phyloP scores from a whole-genome alignment of 257 asterid genomes.

The Solanum rostratum region DNA sequence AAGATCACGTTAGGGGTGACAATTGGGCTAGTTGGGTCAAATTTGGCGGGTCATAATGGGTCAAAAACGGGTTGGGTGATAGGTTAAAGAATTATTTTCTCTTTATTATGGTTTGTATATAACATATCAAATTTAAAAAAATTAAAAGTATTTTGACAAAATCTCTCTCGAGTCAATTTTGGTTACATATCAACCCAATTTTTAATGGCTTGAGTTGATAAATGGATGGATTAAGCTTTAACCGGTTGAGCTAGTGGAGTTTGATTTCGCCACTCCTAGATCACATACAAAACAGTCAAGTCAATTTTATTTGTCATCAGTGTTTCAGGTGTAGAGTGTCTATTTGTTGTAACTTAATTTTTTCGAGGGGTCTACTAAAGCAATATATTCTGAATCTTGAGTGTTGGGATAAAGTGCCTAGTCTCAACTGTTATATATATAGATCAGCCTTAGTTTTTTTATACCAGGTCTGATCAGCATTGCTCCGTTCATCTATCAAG shows the following conservation, averaged over 20 bases:
- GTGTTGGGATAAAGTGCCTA: background rate
- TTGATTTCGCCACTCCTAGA: background rate
- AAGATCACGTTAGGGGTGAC: background rate
- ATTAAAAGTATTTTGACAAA: too few relatives aligned
- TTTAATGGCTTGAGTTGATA: too few relatives aligned
- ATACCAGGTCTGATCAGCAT: background rate
- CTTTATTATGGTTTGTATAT: too few relatives aligned
- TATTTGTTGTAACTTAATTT: background rate
- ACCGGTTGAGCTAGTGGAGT: too few relatives aligned
- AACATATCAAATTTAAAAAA: too few relatives aligned
- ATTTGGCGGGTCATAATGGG: too few relatives aligned
- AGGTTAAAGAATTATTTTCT: too few relatives aligned
- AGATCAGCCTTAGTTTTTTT: background rate
- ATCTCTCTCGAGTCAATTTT: too few relatives aligned
- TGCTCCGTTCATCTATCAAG: background rate
- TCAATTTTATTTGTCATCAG: background rate
- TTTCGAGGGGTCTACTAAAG: background rate
- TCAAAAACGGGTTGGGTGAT: too few relatives aligned
- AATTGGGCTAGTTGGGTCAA: too few relatives aligned
- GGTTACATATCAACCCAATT: too few relatives aligned
- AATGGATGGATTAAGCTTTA: too few relatives aligned
- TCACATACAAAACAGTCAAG: background rate
- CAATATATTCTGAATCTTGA: background rate
- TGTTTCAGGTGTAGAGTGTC: background rate
- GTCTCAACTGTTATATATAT: background rate